phyloP scores from a whole-genome alignment of 495 filamentous ascomycete genomes.

The Aspergillus campestris region DNA sequence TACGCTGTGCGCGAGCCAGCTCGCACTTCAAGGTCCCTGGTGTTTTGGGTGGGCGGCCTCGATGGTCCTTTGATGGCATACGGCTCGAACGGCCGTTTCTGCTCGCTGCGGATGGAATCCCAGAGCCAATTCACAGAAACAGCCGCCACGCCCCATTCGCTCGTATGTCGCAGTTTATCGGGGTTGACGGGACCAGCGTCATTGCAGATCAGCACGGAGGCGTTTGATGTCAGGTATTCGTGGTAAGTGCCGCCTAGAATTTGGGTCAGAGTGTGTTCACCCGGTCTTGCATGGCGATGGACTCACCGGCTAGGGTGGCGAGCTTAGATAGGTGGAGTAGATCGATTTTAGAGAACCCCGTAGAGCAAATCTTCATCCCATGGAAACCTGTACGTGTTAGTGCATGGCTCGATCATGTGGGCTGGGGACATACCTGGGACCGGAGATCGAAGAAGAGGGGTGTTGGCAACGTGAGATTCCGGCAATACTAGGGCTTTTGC shows the following conservation, averaged over 20 bases:
- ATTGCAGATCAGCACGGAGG: conserved; percentile 62
- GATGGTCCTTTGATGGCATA: conserved; percentile 29
- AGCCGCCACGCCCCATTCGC: conserved; percentile 64
- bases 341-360: conserved; percentile 76
- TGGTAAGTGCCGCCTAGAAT: conserved; percentile 56
- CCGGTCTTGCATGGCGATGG: background rate
- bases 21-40: conserved; percentile 14
- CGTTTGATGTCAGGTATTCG: conserved; percentile 57
- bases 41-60: conserved; percentile 12
- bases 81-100: conserved; percentile 42
- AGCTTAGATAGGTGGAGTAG: conserved; percentile 73
- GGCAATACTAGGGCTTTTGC: conserved; percentile 63
- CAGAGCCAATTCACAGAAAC: conserved; percentile 77
- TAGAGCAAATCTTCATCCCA: conserved; percentile 63
- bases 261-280: conserved; percentile 2
- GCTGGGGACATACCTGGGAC: conserved; percentile 43
- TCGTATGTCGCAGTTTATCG: conserved; percentile 71
- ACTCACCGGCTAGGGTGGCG: conserved; percentile 60
- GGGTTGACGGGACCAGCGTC: conserved; percentile 47
- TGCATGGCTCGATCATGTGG: background rate
- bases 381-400: conserved; percentile 46
- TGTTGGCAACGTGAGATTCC: conserved; percentile 60
- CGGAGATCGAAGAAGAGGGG: conserved; percentile 61
- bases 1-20: conserved; percentile 10
- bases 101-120: conserved; percentile 58